These are phyloP conservation scores for Mortierella sp. DNA, from an alignment of 371 early-diverging fungal genomes.

Conservation along the genomic window DNA sequence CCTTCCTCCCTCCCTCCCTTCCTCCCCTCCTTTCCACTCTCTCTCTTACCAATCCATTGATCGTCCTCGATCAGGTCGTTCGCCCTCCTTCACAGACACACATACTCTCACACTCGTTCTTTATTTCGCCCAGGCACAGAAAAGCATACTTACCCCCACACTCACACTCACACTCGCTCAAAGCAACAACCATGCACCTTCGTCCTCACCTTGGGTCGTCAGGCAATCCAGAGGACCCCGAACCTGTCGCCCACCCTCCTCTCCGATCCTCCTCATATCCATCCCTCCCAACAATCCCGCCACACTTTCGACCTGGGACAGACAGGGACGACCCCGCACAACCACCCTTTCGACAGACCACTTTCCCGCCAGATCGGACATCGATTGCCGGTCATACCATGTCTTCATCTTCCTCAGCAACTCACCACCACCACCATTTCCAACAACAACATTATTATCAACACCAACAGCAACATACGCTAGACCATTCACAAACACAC, in stretches of 20 bases:
- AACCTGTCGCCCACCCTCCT: not conserved
- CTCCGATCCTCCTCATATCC: not conserved
- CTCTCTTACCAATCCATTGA: conserved; percentile 3
- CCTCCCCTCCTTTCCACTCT: not conserved
- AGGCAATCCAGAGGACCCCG: not conserved
- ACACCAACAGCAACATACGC: not conserved
- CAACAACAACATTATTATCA: not conserved
- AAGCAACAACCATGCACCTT: not conserved
- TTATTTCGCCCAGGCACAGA: not conserved
- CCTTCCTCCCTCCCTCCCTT: not conserved
- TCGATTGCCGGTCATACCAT: not conserved
- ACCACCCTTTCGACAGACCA: not conserved
- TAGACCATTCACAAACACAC: not conserved
- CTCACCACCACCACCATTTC: not conserved
- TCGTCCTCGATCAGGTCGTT: conserved; percentile 3
- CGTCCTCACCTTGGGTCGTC: conserved; percentile 2
- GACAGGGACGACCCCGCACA: not conserved
- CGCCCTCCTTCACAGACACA: not conserved
- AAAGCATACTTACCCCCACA: too few relatives aligned
- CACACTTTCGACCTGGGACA: conserved; percentile 1
- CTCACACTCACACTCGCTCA: not conserved
- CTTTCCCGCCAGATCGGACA: conserved; percentile 12
- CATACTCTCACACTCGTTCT: not conserved
- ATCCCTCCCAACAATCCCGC: conserved; percentile 1
- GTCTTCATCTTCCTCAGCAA: not conserved